A percentile compares a stretch with the other conserved stretches of the same genome.
phyloP scores from a whole-genome alignment of 2,329 filamentous ascomycete genomes.

The Venturia aucupariae region DNA sequence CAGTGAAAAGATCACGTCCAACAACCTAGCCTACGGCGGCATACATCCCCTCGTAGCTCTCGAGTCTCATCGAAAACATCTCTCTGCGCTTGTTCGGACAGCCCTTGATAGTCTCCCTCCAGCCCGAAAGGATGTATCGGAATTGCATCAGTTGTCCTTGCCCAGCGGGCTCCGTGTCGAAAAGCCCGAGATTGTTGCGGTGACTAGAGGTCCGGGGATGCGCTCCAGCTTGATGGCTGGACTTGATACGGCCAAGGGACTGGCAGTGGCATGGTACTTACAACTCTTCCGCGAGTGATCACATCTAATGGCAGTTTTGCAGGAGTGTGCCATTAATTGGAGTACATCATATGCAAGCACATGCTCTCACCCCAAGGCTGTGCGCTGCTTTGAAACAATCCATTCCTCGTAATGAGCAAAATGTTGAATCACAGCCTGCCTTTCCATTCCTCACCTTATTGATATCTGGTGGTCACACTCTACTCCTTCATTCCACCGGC shows the following conservation, averaged over 20 bases:
- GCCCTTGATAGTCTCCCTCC: slow-evolving; percentile 30
- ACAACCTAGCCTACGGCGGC: slow-evolving; percentile 65
- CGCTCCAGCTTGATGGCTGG: slow-evolving; percentile 66
- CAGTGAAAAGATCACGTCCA: slow-evolving; percentile 71
- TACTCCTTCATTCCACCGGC: slow-evolving; percentile 65
- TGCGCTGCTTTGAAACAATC: slow-evolving; percentile 48
- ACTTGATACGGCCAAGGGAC: slow-evolving; percentile 75
- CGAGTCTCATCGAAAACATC: slow-evolving; percentile 61
- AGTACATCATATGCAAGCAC: slow-evolving; percentile 96
- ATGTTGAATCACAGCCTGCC: slow-evolving; percentile 31
- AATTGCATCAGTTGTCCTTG: slow-evolving; percentile 53
- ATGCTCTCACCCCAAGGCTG: slow-evolving; percentile 79
- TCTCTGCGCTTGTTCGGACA: slow-evolving; percentile 58
- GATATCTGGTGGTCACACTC: slow-evolving; percentile 85
- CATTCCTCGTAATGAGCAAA: not conserved
- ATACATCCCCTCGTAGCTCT: slow-evolving; percentile 72
- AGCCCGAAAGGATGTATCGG: slow-evolving; percentile 54
- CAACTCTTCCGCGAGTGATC: not conserved
- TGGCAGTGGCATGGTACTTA: slow-evolving; percentile 63
- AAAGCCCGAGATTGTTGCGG: slow-evolving; percentile 71
- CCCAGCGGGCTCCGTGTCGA: slow-evolving; percentile 24
- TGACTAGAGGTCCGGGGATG: slow-evolving; percentile 89
- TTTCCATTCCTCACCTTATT: slow-evolving; percentile 87
- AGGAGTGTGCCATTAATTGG: slow-evolving; percentile 64
- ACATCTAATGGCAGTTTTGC: not conserved